Evolutionary conservation across 129 eudicot genomes (phyloP).

Genomic region (Helianthus annuus): DNA sequence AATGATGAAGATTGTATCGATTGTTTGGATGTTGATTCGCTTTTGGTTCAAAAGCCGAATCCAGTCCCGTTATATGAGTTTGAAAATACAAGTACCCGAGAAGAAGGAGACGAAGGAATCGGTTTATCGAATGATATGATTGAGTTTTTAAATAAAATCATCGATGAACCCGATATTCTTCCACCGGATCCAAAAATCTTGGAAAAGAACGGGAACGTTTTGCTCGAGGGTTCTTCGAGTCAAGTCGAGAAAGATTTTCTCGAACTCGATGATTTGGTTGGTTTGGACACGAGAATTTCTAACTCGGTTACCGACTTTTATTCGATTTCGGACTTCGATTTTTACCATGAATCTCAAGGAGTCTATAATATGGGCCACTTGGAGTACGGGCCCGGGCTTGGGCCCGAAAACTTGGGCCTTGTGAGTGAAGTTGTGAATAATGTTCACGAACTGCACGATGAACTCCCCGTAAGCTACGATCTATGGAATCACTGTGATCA

Average conservation of each 20-base stretch:
- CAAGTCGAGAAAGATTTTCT: conserved; percentile 61
- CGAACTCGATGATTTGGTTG: conserved; percentile 78
- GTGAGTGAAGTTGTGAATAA: conserved; percentile 30
- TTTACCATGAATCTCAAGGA: conserved; percentile 41
- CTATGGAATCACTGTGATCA: conserved; percentile 47
- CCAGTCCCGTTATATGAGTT: conserved; percentile 26
- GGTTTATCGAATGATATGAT: conserved; percentile 39
- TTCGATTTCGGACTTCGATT: conserved; percentile 50
- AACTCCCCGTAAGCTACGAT: conserved; percentile 31
- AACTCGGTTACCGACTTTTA: conserved; percentile 38
- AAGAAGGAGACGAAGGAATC: conserved; percentile 15
- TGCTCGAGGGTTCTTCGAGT: conserved; percentile 25
- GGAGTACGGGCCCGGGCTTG: conserved; percentile 30
- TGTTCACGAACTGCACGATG: conserved; percentile 36
- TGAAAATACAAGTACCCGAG: not conserved
- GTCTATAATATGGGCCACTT: conserved; percentile 24
- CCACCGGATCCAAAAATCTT: conserved; percentile 29
- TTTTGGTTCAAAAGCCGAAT: conserved; percentile 24
- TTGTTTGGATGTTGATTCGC: conserved; percentile 29
- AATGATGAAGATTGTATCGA: conserved; percentile 41
- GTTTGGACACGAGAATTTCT: conserved; percentile 41
- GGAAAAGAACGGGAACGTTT: conserved; percentile 28
- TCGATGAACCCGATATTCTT: conserved; percentile 39
- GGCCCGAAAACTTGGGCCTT: conserved; percentile 29
- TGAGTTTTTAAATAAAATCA: conserved; percentile 45